Base-by-base conservation (phyloP, 108 stramenopile species). In the Mediolabrus comicus region DNA sequence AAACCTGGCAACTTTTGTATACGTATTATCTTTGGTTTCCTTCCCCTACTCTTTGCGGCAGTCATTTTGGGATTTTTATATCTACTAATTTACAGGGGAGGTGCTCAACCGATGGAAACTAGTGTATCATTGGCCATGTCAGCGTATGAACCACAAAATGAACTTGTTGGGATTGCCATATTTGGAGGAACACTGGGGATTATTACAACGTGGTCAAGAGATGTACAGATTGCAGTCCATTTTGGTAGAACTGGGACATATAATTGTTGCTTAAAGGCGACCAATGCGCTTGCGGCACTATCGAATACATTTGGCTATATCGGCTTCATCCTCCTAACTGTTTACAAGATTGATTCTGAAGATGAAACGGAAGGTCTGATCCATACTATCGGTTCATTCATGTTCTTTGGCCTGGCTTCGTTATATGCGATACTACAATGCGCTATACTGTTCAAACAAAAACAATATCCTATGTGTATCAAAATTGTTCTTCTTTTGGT, bases 381-480 rank as follows among this genome's bases (percentile, higher is more conserved):
- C 19, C 46, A 49, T 49, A 22, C 9, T 1, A 22, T 17, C 22
- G 46, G 46, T 22, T 5, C 9, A 9, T 8, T 49, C 0, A 24
- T 57, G 56, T 36, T 57, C 56, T 43, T 57, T 7, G 16, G 46
- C 17, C 39, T 43, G 56, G 38, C 27, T 57, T 35, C 14, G 9
- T 39, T 34, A 6, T 57, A 57, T 57, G 56, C 38, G 6, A 3
- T 57, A 57, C 56, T 43, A 12, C 56, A 57, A 57, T 12, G 56
- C 56, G 56, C 39, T 57, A 34, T 57, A 17, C 56, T 36, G 2
- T 36, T 16, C 56, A 57, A 36, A 19, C 56, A 57, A 43, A 43
- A 5, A 35, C n/a, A 12, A 5, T 43, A 57, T 35, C 7, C 38
- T 34, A 3, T 49, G 6, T 49, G 6, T 24, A 9, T 24, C 46